These are phyloP conservation scores for Phaeosphaeria sp. DNA, from an alignment of 2,329 filamentous ascomycete species.

Conservation along the genomic window DNA sequence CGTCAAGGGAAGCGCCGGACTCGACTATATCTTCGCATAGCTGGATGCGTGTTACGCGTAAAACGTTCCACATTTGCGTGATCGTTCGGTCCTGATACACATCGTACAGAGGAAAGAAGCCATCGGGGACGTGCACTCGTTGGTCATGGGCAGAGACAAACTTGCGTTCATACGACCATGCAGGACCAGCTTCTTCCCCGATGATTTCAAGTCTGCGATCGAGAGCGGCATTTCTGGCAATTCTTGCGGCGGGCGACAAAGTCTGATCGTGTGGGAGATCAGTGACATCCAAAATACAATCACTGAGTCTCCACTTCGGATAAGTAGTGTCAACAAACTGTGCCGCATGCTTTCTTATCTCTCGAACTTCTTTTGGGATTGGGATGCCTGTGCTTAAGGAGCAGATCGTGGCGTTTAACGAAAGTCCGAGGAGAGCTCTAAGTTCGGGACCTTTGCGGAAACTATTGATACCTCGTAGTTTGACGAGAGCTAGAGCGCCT, in stretches of 20 bases:
- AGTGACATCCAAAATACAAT: conserved; percentile 34
- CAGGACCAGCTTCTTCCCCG: conserved; percentile 22
- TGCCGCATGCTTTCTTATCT: conserved; percentile 30
- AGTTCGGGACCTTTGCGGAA: conserved; percentile 23
- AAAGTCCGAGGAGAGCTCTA: conserved; percentile 23
- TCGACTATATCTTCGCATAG: conserved; percentile 36
- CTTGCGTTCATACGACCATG: conserved; percentile 20
- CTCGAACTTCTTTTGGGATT: conserved; percentile 23
- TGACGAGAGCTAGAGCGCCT: conserved; percentile 33
- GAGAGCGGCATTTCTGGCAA: conserved; percentile 22
- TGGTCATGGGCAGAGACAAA: conserved; percentile 4
- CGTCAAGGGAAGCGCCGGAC: conserved; percentile 2
- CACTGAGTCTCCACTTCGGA: conserved; percentile 41
- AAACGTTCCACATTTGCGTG: conserved; percentile 42
- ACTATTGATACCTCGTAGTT: conserved; percentile 23
- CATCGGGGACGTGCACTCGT: conserved; percentile 7
- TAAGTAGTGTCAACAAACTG: conserved; percentile 27
- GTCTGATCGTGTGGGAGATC: conserved; percentile 26
- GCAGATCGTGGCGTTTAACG: conserved; percentile 38
- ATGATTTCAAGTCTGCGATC: conserved; percentile 32
- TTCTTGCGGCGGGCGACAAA: not conserved
- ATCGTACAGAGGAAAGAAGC: conserved; percentile 28
- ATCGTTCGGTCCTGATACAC: conserved; percentile 35
- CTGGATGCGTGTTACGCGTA: conserved; percentile 39
- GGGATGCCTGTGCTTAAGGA: conserved; percentile 28